Percentiles rank a stretch among this genome's conserved stretches.
Evolutionary conservation across 768 basidiomycete genomes (phyloP).

Genomic region (Tylopilus cervinicoccineus): DNA sequence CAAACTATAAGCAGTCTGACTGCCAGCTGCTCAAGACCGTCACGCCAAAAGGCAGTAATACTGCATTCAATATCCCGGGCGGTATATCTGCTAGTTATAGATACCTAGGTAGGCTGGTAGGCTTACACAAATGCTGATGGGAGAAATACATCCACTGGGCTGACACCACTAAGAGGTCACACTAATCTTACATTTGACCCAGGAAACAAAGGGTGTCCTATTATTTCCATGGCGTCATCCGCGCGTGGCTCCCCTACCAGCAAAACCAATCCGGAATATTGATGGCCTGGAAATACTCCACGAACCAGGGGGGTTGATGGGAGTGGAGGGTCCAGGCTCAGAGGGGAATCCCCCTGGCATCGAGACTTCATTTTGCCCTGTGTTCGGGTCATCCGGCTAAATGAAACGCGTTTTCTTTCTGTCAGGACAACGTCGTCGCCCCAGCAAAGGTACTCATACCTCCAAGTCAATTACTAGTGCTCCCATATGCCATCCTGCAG

Average conservation of each 20-base stretch:
- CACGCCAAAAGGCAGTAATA: no score
- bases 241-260: conserved; percentile 46
- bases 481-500: conserved; percentile 90
- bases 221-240: conserved; percentile 21
- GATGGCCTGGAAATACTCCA: conserved; percentile 14
- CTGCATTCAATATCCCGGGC: no score
- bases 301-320: conserved; percentile 11
- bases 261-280: conserved; percentile 54
- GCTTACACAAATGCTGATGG: no score
- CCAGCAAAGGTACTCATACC: conserved; percentile 33
- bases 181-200: conserved; percentile 10
- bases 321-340: conserved; percentile 10
- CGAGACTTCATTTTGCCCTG: conserved; percentile 27
- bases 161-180: background rate
- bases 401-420: conserved; percentile 4
- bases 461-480: conserved; percentile 84
- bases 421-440: conserved; percentile 1
- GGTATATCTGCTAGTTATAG: no score
- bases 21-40: no score
- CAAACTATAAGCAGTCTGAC: no score
- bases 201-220: background rate
- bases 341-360: conserved; percentile 36
- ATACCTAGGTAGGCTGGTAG: no score
- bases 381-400: conserved; percentile 33
- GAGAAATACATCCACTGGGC: conserved; percentile 3